Evolutionary conservation across 164 flowering plant genomes (phyloP), one percentile per base, ranked within the genome.

Genomic region (Akebia trifoliata): DNA sequence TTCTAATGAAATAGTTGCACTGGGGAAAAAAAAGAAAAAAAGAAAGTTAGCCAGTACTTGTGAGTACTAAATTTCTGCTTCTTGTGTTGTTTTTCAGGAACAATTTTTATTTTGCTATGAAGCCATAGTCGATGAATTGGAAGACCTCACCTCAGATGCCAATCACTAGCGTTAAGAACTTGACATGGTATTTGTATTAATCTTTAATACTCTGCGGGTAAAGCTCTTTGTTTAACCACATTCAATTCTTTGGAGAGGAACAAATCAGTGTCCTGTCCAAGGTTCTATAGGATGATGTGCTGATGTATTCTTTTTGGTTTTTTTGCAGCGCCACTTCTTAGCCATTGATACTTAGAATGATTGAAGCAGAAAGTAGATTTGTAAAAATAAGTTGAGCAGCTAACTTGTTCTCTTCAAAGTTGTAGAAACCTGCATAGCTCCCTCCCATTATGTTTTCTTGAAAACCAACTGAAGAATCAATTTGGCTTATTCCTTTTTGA

Each of bases 41-140:
- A n/a, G n/a, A n/a, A n/a, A n/a, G n/a, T n/a, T n/a, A n/a, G n/a
- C n/a, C n/a, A n/a, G n/a, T n/a, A n/a, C n/a, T n/a, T n/a, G n/a
- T n/a, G n/a, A n/a, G n/a, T n/a, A n/a, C n/a, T n/a, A 28, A 60
- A 45, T 39, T 30, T 37, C 43, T n/a, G n/a, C n/a, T 38, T 42
- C 6, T 35, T 15, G 12, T 54, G 20, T 11, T 46, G 56, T 51
- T 57, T 35, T 15, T 26, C 72, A 89, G 97, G 94, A 81, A 21
- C 97, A 89, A 71, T 83, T 72, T 59, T 3, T 61, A 40, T 89
- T 84, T 74, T 84, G 94, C 76, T 76, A 86, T 51, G 25, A 67
- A 38, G 84, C 81, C 4, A 75, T 89, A 14, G 56, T 77, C 18
- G 90, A 89, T 68, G 92, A 86, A 70, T 66, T 91, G 46, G 86